Evolutionary conservation across 2,329 filamentous ascomycete genomes (phyloP).

Genomic region (Fusarium nurragi): DNA sequence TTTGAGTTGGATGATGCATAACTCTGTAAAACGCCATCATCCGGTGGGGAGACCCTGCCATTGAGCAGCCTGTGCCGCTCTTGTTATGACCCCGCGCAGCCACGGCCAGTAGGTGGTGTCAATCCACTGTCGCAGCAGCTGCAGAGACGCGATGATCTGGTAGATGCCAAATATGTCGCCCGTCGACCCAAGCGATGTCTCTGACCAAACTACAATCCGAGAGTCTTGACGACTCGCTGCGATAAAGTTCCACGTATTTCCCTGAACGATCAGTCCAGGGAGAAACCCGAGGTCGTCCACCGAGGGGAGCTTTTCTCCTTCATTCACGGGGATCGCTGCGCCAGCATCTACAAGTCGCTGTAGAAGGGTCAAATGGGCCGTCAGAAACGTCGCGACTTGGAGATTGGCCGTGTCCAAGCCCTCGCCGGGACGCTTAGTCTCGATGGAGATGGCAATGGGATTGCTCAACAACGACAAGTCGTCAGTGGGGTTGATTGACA

Average conservation of each 20-base stretch:
- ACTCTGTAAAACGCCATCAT: neutral
- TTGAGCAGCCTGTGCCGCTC: neutral
- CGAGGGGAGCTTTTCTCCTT: neutral
- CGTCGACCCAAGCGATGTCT: neutral
- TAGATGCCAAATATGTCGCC: neutral
- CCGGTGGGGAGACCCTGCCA: neutral
- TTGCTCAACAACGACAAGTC: neutral
- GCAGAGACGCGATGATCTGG: constrained; percentile 4
- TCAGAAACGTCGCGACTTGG: constrained; percentile 4
- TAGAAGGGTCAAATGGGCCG: neutral
- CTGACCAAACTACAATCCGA: neutral
- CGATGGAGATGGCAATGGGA: constrained; percentile 16
- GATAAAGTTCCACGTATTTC: constrained; percentile 1
- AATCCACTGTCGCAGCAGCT: constrained; percentile 5
- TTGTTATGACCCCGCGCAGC: neutral
- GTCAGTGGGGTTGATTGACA: constrained; percentile 3
- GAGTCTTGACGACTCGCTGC: constrained; percentile 4
- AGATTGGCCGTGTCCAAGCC: constrained; percentile 1
- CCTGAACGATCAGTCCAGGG: constrained; percentile 15
- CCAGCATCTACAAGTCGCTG: neutral
- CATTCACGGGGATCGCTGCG: neutral
- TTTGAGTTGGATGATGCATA: neutral
- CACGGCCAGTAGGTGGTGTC: neutral
- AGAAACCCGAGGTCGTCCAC: neutral
- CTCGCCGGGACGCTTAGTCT: constrained; percentile 12